A percentile compares a stretch with the other conserved stretches of the same genome.
Evolutionary conservation across 2,329 filamentous ascomycete species (phyloP).

Genomic region (Pseudogymnoascus sp.): DNA sequence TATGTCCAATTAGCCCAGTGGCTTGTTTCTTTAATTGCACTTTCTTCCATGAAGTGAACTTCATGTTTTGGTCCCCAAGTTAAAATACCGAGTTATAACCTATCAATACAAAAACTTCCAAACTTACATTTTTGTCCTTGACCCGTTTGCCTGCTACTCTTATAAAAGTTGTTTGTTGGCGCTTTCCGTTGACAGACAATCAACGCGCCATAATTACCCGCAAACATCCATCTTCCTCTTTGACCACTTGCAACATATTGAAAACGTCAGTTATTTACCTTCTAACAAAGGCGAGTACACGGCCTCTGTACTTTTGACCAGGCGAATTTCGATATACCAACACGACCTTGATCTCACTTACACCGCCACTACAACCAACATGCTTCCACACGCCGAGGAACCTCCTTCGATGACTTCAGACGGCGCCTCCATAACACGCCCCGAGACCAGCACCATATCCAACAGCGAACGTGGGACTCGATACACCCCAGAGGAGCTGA

Average conservation of each 20-base stretch:
- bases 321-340: background rate
- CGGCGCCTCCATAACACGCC: background rate
- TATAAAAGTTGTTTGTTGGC: background rate
- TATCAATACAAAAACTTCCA: background rate
- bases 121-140: background rate
- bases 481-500: slow-evolving; percentile 20
- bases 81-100: background rate
- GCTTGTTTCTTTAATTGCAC: background rate
- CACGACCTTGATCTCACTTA: background rate
- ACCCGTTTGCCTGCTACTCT: background rate
- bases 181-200: background rate
- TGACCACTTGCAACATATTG: background rate
- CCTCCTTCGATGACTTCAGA: background rate
- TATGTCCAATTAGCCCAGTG: background rate
- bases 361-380: background rate
- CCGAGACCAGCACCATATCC: background rate
- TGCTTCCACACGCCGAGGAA: background rate
- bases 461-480: slow-evolving; percentile 9
- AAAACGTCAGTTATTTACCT: background rate
- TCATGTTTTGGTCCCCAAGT: background rate
- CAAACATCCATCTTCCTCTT: background rate
- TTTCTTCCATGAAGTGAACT: background rate
- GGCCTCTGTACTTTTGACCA: too few relatives aligned
- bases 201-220: background rate
- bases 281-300: background rate